A percentile compares a stretch with the other conserved stretches of the same genome.
Conservation (phyloP, 1,284 basidiomycete genomes). For the Sporisorium iseilematis-ciliati region DNA sequence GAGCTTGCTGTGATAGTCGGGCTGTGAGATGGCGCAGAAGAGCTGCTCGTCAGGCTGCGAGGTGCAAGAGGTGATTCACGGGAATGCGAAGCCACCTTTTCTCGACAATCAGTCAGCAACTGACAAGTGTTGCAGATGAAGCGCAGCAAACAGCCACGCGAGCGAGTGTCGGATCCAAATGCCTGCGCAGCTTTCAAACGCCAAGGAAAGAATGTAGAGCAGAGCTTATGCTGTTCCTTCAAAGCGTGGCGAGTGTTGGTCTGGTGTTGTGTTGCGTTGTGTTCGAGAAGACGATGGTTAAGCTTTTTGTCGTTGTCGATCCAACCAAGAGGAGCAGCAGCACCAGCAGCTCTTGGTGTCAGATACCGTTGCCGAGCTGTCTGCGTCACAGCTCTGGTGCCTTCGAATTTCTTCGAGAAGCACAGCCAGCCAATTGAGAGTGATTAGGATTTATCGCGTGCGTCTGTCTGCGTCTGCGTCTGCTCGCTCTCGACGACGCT, state of each 20-base stretch:
- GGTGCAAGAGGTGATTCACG: conserved; percentile 5
- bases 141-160: neutral
- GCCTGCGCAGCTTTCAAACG: neutral
- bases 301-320: conserved; percentile 2
- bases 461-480: too few relatives aligned
- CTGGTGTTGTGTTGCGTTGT: neutral
- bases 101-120: conserved; percentile 36
- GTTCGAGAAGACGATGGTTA: neutral
- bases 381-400: conserved; percentile 11
- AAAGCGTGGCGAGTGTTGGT: neutral
- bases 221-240: neutral
- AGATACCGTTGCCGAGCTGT: conserved; percentile 11
- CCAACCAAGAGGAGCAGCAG: neutral
- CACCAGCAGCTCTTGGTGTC: neutral
- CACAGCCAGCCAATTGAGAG: neutral
- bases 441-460: conserved; percentile 1
- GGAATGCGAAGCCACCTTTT: conserved; percentile 6
- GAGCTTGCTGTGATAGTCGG: neutral
- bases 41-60: neutral
- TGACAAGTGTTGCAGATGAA: conserved; percentile 15
- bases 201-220: neutral
- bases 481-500: neutral
- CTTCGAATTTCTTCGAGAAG: conserved; percentile 15
- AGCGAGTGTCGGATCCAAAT: neutral
- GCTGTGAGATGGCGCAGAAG: neutral